Evolutionary conservation across 805 yeast species (phyloP), one percentile per base, ranked within the genome.

Genomic region (Clavispora santaluciae): DNA sequence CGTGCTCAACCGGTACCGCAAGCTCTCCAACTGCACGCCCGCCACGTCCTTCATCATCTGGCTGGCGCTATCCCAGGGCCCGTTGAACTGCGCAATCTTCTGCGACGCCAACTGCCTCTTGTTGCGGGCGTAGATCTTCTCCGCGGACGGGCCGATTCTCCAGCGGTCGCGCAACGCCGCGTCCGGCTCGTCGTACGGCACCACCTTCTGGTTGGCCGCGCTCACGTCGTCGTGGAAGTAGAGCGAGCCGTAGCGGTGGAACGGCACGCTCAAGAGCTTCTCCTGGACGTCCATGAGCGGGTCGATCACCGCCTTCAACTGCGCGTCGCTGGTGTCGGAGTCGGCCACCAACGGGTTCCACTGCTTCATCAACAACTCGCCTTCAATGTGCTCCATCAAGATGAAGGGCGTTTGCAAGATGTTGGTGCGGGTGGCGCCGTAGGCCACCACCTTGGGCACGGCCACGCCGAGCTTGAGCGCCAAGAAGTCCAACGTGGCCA

Each of bases 91-190:
- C 40, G 68, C 71, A 38, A 78, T 63, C 39, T 70, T 72, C 31
- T 68, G 71, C 26, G 72, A 70, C n/a, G 73, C 67, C 51, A 86
- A 60, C 33, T 71, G 64, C 29, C 64, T 63, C 57, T 81, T 82
- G 49, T 80, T 76, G 60, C 83, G 85, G 76, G 89, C 82, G 59
- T 81, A 86, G 11, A 79, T 75, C 50, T 84, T 75, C 61, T 91
- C 97, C 22, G 79, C 80, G 18, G 86, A 76, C n/a, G 95, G 93
- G 6, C 99, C 98, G 50, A 91, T 79, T 57, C 83, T 75, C 95
- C 95, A 90, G 66, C 95, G 78, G 46, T 76, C 73, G 39, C 68
- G 66, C 35, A 86, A 64, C 25, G 61, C 64, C 7, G 71, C 63
- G 37, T 78, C 66, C 13, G 72, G 63, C 61, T 87, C 95, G 4